Percentiles rank a stretch among this genome's conserved stretches.
These are phyloP conservation scores for Fraxinus paxiana DNA, from an alignment of 305 asterid genomes.

Conservation along the genomic window DNA sequence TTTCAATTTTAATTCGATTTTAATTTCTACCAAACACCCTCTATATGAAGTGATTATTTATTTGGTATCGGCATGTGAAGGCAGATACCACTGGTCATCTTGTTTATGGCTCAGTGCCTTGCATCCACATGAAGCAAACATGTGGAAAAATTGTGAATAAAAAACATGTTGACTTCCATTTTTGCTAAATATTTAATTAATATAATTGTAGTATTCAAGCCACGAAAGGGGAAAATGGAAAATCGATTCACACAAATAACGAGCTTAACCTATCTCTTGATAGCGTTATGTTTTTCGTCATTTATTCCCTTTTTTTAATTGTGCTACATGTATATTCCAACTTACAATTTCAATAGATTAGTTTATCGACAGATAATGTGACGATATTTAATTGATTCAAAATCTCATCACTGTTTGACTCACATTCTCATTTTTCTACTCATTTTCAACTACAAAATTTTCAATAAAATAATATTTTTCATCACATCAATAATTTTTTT, in stretches of 20 bases:
- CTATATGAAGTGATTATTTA: neutral
- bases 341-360: neutral
- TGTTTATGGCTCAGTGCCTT: slow-evolving; percentile 19
- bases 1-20: no score
- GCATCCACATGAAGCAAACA: slow-evolving; percentile 33
- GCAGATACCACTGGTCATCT: slow-evolving; percentile 27
- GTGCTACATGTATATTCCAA: no score
- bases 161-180: neutral
- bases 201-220: neutral
- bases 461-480: no score
- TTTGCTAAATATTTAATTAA: neutral
- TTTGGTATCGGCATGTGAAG: slow-evolving; percentile 26
- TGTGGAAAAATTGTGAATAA: neutral
- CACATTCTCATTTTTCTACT: no score
- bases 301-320: neutral
- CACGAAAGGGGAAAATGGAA: neutral
- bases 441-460: no score
- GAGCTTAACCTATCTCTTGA: neutral
- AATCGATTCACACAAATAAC: neutral
- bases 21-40: no score
- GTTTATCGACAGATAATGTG: no score
- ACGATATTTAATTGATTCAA: neutral
- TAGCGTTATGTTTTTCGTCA: neutral
- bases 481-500: no score
- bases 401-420: neutral